Percentiles rank a stretch among this genome's conserved stretches.
phyloP scores from a whole-genome alignment of 2,329 filamentous ascomycete genomes.

The Cyphellophora attinorum region DNA sequence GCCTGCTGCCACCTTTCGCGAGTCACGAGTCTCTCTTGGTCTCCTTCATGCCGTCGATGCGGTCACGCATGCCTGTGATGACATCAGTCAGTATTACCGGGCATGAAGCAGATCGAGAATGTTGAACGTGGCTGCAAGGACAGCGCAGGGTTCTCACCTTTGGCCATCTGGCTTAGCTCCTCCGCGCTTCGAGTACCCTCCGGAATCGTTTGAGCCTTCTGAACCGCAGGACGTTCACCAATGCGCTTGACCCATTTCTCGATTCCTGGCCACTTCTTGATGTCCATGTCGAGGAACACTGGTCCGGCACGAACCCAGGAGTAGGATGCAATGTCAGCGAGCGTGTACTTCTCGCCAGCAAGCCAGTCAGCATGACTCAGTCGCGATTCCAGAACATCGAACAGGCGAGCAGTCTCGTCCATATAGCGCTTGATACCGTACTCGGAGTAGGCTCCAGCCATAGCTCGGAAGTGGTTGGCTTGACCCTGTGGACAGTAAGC shows the following conservation, averaged over 20 bases:
- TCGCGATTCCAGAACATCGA: constrained; percentile 34
- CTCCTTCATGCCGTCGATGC: not conserved
- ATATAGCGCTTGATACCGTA: constrained; percentile 39
- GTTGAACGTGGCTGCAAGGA: too few species aligned
- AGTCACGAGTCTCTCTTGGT: constrained; percentile 1
- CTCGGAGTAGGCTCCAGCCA: constrained; percentile 31
- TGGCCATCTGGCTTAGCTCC: not conserved
- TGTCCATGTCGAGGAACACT: constrained; percentile 20
- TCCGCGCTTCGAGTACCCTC: not conserved
- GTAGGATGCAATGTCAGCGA: constrained; percentile 38
- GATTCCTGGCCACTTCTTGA: constrained; percentile 23
- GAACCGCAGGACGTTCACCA: constrained; percentile 21
- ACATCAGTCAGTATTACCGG: too few species aligned
- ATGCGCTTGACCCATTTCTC: constrained; percentile 23
- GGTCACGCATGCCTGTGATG: constrained; percentile 1
- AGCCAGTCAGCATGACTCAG: constrained; percentile 33
- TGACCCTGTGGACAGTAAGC: constrained; percentile 23
- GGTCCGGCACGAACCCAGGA: constrained; percentile 28
- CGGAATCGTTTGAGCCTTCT: constrained; percentile 11
- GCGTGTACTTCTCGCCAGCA: constrained; percentile 36
- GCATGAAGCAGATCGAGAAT: too few species aligned
- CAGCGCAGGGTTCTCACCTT: too few species aligned
- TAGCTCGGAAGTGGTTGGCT: constrained; percentile 39
- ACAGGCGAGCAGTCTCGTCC: constrained; percentile 39
- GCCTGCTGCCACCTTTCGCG: too few species aligned